Evolutionary conservation across 164 flowering plant genomes (phyloP), one percentile per base, ranked within the genome.

Genomic region (Umbellularia californica): DNA sequence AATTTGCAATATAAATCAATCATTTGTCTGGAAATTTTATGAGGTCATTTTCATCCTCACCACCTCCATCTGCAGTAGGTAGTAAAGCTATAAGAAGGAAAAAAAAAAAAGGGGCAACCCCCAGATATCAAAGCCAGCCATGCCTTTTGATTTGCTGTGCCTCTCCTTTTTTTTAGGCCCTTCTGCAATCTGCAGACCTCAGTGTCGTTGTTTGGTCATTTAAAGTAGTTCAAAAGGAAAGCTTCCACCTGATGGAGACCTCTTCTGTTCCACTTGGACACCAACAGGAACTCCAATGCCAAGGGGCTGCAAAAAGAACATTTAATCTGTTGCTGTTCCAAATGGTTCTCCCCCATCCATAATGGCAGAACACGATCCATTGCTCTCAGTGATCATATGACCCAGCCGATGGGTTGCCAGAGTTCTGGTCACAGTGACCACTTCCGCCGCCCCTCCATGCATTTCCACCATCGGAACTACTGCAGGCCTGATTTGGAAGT

Each of bases 401-500:
- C 20, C 78, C 80, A 52, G 71, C 77, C 52, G 82, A 80, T 47
- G 83, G 85, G 71, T 78, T 82, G 69, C 81, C 79, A 23, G 84
- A 80, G 62, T 63, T 80, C 60, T 83, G 85, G 64, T 83, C 83
- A 63, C 81, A 80, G 10, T 78, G 83, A 70, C 76, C 82, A 65
- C 75, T 69, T 66, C 79, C 82, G 20, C 68, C 68, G 70, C 65
- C 78, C 63, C 70, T 78, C 83, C 81, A 68, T 7, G 79, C 85
- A 70, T 88, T 88, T 41, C 91, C 97, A 64, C 90, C 91, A 75
- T 92, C 98, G 1, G 99, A 93, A 80, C 98, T 92, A 79, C 99
- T 95, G 78, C 97, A 90, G 33, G 97, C 95, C 84, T 93, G 99
- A 83, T 92, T 92, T 27, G 83, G 88, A 77, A 95, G 91, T 9